These are phyloP conservation scores for Mesembryanthemum crystallinum DNA, from an alignment of 148 eudicot species.

Conservation along the genomic window DNA sequence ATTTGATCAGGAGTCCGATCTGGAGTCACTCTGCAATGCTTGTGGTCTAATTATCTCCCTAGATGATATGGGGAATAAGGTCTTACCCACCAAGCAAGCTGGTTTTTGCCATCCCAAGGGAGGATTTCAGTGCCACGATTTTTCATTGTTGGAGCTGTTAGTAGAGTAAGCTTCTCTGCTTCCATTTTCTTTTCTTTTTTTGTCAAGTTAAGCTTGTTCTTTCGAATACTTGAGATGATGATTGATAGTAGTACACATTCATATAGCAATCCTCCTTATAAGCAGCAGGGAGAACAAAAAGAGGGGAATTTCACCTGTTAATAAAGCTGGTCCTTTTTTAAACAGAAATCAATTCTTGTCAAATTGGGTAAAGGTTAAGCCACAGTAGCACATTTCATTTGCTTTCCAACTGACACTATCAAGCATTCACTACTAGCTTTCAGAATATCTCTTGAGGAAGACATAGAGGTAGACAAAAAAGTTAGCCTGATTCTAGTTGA, in stretches of 20 bases:
- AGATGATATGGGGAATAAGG: slow-evolving; percentile 58
- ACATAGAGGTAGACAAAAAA: too few relatives aligned
- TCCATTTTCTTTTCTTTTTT: neutral
- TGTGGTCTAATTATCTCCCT: slow-evolving; percentile 66
- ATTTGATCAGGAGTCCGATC: slow-evolving; percentile 58
- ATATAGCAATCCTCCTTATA: neutral
- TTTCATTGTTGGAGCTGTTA: slow-evolving; percentile 40
- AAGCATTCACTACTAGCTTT: too few relatives aligned
- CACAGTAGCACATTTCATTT: too few relatives aligned
- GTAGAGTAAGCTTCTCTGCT: slow-evolving; percentile 23
- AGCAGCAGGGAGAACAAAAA: too few relatives aligned
- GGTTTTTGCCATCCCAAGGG: slow-evolving; percentile 51
- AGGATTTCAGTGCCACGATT: slow-evolving; percentile 35
- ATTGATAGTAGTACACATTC: neutral
- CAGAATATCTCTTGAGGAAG: too few relatives aligned
- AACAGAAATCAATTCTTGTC: too few relatives aligned
- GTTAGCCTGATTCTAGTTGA: too few relatives aligned
- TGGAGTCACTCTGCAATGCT: slow-evolving; percentile 65
- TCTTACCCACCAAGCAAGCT: slow-evolving; percentile 70
- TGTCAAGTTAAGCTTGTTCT: neutral
- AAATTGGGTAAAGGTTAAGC: too few relatives aligned
- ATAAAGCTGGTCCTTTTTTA: too few relatives aligned
- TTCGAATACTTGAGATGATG: neutral
- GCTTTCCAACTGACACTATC: too few relatives aligned
- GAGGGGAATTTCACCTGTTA: too few relatives aligned